These are phyloP conservation scores for Paraconiothyrium brasiliense DNA, from an alignment of 2,329 filamentous ascomycete species.

Conservation along the genomic window DNA sequence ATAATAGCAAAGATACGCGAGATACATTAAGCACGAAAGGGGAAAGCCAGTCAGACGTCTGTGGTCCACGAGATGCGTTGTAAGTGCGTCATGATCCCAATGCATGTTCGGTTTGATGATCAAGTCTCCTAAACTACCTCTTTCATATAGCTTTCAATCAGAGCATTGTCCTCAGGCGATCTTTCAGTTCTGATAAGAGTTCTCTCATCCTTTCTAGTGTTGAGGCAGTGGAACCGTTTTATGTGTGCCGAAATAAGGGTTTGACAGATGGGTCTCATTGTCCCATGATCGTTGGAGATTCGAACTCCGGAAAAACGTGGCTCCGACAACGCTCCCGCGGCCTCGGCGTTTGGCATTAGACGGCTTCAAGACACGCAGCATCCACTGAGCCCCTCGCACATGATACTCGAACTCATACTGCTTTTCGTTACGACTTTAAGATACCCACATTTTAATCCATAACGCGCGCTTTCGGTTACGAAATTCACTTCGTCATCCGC, in stretches of 20 bases:
- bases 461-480: not conserved
- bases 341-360: conserved; percentile 14
- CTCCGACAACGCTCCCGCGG: conserved; percentile 8
- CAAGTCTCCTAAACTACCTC: not conserved
- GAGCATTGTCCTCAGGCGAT: not conserved
- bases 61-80: too few species aligned
- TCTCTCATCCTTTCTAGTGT: not conserved
- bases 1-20: too few species aligned
- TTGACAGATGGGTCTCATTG: not conserved
- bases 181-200: not conserved
- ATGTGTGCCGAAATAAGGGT: not conserved
- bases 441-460: not conserved
- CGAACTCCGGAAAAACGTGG: conserved; percentile 12
- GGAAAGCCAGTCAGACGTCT: too few species aligned
- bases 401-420: not conserved
- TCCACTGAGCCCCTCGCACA: not conserved
- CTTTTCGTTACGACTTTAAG: not conserved
- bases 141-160: not conserved
- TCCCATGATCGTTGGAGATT: not conserved
- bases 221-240: not conserved
- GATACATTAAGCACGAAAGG: too few species aligned
- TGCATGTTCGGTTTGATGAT: not conserved
- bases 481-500: not conserved
- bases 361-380: conserved; percentile 11
- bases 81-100: not conserved